Evolutionary conservation across 1,284 basidiomycete genomes (phyloP), one percentile per base, ranked within the genome.

Genomic region (Sporisorium scitamineum): DNA sequence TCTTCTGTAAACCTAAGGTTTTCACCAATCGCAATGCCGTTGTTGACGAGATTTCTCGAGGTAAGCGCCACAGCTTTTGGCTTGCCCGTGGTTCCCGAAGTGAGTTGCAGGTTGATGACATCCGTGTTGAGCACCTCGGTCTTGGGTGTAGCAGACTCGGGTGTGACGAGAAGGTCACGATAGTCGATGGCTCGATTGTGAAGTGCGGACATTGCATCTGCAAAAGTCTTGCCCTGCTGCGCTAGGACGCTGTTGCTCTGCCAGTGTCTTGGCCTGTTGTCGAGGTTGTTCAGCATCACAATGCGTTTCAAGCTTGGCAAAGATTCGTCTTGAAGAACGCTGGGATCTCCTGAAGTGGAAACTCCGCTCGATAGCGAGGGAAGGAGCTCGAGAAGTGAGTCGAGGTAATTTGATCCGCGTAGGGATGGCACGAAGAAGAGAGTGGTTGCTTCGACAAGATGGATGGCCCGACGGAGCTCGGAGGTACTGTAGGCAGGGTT

Each of bases 401-500:
- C 68, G 22, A 80, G 60, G 39, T 81, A 82, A 60, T 78, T 70
- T 39, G 72, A 60, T 16, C 63, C 69, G 29, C 79, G 63, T 18
- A 82, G 87, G n/a, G 87, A 87, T 0, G 93, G 93, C 1, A 92
- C 91, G 4, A 92, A 81, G 76, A 94, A 90, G 2, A 94, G 88
- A 60, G 92, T 91, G 48, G 89, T 89, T n/a, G 90, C 91, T 0
- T 89, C 90, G 14, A 90, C 91, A 7, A 92, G 87, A 52, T 89
- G 89, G n/a, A 94, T 87, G 0, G 90, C 74, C 31, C 72, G 58
- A 22, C 91, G 91, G 53, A 94, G 88, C 82, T 94, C 93, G 44
- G 89, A 87, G 3, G 90, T 83, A 29, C 90, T 89, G 82, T 93
- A 94, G 0, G 93, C 92, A 8, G 93, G 93, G 78, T 94, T 94